Percentiles rank a stretch among this genome's conserved stretches.
phyloP scores from a whole-genome alignment of 352 stramenopile species.

The Globisporangium radiosum region DNA sequence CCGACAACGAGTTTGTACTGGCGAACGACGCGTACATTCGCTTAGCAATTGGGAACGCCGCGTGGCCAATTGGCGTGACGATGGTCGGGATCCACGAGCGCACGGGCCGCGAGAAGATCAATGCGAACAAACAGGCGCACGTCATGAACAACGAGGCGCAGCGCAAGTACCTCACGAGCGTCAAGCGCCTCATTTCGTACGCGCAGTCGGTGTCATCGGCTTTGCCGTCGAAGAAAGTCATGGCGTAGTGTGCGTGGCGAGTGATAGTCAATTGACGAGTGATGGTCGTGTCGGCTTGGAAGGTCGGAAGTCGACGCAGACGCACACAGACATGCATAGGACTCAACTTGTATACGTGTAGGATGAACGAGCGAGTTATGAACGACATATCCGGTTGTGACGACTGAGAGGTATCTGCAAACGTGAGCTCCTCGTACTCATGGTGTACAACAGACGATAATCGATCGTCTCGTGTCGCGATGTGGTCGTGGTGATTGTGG shows the following conservation, averaged over 20 bases:
- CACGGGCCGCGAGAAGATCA: constrained; percentile 93
- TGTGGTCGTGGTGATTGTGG: too few relatives aligned
- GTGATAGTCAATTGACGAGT: too few relatives aligned
- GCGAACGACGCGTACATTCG: constrained; percentile 98
- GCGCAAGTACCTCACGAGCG: constrained; percentile 97
- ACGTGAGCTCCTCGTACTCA: too few relatives aligned
- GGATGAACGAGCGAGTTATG: too few relatives aligned
- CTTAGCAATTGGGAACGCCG: constrained; percentile 95
- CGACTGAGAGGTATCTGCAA: too few relatives aligned
- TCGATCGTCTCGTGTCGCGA: too few relatives aligned
- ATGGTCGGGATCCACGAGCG: constrained; percentile 99
- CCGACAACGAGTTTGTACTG: constrained; percentile 90
- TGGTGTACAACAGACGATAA: too few relatives aligned
- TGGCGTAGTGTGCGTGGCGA: constrained; percentile 18
- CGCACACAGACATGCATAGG: too few relatives aligned
- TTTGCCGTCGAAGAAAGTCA: constrained; percentile 82
- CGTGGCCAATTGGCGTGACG: constrained; percentile 99
- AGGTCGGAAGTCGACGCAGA: too few relatives aligned
- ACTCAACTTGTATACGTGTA: too few relatives aligned
- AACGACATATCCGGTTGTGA: too few relatives aligned
- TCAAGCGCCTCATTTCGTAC: constrained; percentile 98
- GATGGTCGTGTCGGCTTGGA: too few relatives aligned
- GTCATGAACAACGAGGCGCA: constrained; percentile 99
- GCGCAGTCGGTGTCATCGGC: constrained; percentile 87
- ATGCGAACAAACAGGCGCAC: constrained; percentile 97